Evolutionary conservation across 2,329 filamentous ascomycete genomes (phyloP).

Genomic region (Talaromyces sp.): DNA sequence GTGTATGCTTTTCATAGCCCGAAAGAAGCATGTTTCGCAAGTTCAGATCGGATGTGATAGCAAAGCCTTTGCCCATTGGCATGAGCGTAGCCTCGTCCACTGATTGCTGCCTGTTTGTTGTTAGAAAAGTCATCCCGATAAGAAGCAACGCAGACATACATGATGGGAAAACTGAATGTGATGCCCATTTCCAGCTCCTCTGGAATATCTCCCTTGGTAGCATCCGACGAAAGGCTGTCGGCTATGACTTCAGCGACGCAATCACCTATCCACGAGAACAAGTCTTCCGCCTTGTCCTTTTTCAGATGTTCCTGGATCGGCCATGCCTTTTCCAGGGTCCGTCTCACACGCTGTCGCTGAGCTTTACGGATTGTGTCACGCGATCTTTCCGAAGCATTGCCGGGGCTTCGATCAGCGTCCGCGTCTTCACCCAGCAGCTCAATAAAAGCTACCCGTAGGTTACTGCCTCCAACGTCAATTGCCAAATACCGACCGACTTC

Average conservation of each 20-base stretch:
- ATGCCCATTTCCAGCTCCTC: constrained; percentile 49
- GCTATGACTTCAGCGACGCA: constrained; percentile 70
- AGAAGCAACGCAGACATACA: constrained; percentile 33
- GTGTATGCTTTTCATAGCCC: constrained; percentile 53
- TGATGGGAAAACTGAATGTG: constrained; percentile 50
- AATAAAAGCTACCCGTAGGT: constrained; percentile 55
- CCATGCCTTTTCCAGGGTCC: constrained; percentile 51
- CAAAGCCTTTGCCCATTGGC: constrained; percentile 58
- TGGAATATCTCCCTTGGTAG: constrained; percentile 37
- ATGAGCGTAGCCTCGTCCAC: constrained; percentile 54
- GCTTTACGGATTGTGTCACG: constrained; percentile 45
- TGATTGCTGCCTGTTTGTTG: constrained; percentile 46
- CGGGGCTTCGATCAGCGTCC: constrained; percentile 33
- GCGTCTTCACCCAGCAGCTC: constrained; percentile 47
- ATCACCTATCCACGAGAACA: constrained; percentile 78
- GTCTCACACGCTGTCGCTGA: constrained; percentile 44
- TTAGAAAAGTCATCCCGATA: not conserved
- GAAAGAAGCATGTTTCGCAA: constrained; percentile 52
- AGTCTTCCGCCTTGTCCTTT: constrained; percentile 65
- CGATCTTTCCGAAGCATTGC: constrained; percentile 35
- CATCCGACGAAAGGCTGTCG: constrained; percentile 45
- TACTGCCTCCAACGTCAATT: constrained; percentile 56
- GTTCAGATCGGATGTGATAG: constrained; percentile 54
- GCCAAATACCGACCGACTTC: constrained; percentile 55
- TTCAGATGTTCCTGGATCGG: constrained; percentile 54